phyloP scores from a whole-genome alignment of 2,329 filamentous ascomycete genomes.

The Scleromitrula shiraiana region DNA sequence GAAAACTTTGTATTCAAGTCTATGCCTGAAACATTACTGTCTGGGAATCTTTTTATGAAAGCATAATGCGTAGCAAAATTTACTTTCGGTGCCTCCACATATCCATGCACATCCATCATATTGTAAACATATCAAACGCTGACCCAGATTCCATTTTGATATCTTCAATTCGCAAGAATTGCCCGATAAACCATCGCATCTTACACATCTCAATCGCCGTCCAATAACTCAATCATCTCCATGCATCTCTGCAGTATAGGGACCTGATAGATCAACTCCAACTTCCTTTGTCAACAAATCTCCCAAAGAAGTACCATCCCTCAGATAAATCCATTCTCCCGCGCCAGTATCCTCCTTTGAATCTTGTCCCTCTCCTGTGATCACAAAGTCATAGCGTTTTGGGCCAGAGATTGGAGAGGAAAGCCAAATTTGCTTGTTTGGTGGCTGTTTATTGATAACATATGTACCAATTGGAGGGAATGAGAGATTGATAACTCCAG shows the following conservation, averaged over 20 bases:
- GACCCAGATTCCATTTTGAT: neutral
- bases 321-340: conserved; percentile 80
- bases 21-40: too few species aligned
- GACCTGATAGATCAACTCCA: conserved; percentile 43
- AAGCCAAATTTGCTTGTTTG: conserved; percentile 96
- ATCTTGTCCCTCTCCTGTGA: conserved; percentile 62
- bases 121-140: conserved; percentile 1
- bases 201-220: neutral
- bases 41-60: too few species aligned
- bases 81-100: neutral
- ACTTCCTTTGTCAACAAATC: conserved; percentile 70
- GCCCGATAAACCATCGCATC: neutral
- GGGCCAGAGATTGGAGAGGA: conserved; percentile 86
- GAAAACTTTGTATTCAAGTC: too few species aligned
- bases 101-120: neutral
- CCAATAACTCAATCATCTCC: neutral
- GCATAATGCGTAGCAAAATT: neutral
- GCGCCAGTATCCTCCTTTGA: conserved; percentile 69
- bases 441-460: conserved; percentile 96
- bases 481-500: conserved; percentile 74
- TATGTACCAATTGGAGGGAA: conserved; percentile 69
- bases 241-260: neutral
- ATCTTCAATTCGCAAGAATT: neutral
- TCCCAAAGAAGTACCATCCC: conserved; percentile 71
- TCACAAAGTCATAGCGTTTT: conserved; percentile 88